phyloP scores from a whole-genome alignment of 352 stramenopile species.

The Phytophthora aleatoria region DNA sequence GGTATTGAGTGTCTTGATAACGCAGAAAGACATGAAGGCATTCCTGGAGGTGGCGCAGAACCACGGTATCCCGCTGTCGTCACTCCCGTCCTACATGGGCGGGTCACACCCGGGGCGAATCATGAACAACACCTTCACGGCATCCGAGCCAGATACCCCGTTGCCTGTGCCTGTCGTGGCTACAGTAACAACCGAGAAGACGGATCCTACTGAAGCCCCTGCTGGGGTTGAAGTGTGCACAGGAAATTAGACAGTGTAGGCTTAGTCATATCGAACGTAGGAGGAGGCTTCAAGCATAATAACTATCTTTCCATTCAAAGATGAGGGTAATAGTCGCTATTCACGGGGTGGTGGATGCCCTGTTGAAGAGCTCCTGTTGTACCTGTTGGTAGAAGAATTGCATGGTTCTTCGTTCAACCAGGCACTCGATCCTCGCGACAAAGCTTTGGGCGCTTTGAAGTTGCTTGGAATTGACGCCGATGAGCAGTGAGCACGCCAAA shows the following conservation, averaged over 20 bases:
- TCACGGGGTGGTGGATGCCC: slow-evolving; percentile 4
- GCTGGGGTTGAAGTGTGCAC: slow-evolving; percentile 19
- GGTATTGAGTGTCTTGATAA: slow-evolving; percentile 11
- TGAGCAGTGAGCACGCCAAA: slow-evolving; percentile 27
- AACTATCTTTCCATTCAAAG: slow-evolving; percentile 3
- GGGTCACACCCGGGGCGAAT: slow-evolving; percentile 53
- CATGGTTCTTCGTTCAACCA: slow-evolving; percentile 3
- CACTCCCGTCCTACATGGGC: slow-evolving; percentile 65
- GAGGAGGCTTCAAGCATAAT: background rate
- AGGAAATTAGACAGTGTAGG: slow-evolving; percentile 7
- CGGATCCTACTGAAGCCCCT: slow-evolving; percentile 7
- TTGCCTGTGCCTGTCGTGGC: slow-evolving; percentile 38
- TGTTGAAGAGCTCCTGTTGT: slow-evolving; percentile 28
- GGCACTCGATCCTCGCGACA: slow-evolving; percentile 1
- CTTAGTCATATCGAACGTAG: background rate
- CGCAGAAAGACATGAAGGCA: slow-evolving; percentile 58
- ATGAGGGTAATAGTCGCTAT: too few relatives aligned
- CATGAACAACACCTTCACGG: slow-evolving; percentile 77
- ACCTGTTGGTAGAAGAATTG: slow-evolving; percentile 31
- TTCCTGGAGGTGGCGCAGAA: slow-evolving; percentile 65
- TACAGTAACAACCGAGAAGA: slow-evolving; percentile 8
- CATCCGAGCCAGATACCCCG: slow-evolving; percentile 59
- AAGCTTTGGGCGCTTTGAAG: slow-evolving; percentile 18
- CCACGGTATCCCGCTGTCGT: slow-evolving; percentile 62
- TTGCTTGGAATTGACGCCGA: slow-evolving; percentile 17